A percentile compares a stretch with the other conserved stretches of the same genome.
Evolutionary conservation across 2,329 filamentous ascomycete species (phyloP).

Genomic region (Epichloe gansuensis): DNA sequence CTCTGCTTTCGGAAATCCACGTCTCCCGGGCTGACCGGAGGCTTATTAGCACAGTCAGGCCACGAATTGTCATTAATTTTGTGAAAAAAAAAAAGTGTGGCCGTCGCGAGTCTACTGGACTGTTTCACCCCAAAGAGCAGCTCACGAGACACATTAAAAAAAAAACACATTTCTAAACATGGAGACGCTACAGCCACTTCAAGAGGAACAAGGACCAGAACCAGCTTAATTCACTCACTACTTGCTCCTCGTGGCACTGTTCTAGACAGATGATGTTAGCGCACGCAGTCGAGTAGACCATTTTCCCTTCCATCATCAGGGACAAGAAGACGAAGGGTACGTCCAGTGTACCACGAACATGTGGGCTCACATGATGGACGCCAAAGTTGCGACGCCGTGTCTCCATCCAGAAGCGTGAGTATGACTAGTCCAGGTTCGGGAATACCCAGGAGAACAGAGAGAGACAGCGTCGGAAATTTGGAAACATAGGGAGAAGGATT

Average conservation of each 20-base stretch:
- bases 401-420: neutral
- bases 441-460: neutral
- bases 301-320: neutral
- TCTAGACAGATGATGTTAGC: too few species aligned
- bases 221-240: too few species aligned
- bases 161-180: too few species aligned
- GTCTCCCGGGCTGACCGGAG: neutral
- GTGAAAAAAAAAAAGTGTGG: too few species aligned
- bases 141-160: too few species aligned
- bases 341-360: neutral
- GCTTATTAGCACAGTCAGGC: neutral
- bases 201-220: too few species aligned
- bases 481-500: too few species aligned
- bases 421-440: neutral
- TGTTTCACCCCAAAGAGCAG: neutral
- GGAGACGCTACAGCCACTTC: too few species aligned
- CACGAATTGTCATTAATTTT: neutral
- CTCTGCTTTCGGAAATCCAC: neutral
- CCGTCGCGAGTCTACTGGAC: neutral
- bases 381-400: slow-evolving; percentile 1
- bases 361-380: slow-evolving; percentile 5
- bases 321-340: neutral
- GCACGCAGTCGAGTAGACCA: too few species aligned
- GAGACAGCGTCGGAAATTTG: too few species aligned
- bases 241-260: neutral